These are phyloP conservation scores for Rhodamnia rubescens DNA, from an alignment of 345 rosid genomes.

Conservation along the genomic window DNA sequence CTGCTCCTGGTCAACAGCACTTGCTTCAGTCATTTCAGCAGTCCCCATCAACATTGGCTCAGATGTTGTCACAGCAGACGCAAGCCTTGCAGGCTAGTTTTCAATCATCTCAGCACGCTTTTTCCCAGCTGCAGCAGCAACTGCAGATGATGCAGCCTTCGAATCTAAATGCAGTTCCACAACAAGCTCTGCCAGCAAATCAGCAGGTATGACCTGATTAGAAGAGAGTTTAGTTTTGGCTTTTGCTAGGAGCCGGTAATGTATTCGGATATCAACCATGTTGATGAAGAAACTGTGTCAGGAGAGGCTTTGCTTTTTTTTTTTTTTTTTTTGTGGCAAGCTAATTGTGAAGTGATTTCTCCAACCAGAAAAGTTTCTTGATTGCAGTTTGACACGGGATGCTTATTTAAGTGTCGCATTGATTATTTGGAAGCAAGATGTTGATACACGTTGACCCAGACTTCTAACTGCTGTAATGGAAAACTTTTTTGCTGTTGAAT, in stretches of 20 bases:
- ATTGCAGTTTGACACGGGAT: background rate
- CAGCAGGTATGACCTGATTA: slow-evolving; percentile 49
- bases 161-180: slow-evolving; percentile 35
- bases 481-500: background rate
- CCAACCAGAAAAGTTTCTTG: background rate
- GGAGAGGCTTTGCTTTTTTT: background rate
- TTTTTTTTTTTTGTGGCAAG: background rate
- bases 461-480: background rate
- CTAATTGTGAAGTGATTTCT: background rate
- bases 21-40: slow-evolving; percentile 55
- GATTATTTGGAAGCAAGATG: background rate
- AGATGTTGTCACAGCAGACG: slow-evolving; percentile 82
- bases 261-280: background rate
- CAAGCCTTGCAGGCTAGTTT: slow-evolving; percentile 82
- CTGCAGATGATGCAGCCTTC: slow-evolving; percentile 85
- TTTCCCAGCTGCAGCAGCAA: slow-evolving; percentile 93
- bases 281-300: background rate
- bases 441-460: background rate
- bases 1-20: slow-evolving; percentile 48
- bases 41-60: slow-evolving; percentile 90
- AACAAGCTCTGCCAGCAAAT: slow-evolving; percentile 48
- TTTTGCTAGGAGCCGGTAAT: background rate
- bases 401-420: background rate
- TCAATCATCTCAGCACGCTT: slow-evolving; percentile 90
- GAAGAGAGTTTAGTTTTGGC: background rate